Base-by-base conservation (phyloP, 2,329 filamentous ascomycete genomes). In the Trichophyton rubrum region DNA sequence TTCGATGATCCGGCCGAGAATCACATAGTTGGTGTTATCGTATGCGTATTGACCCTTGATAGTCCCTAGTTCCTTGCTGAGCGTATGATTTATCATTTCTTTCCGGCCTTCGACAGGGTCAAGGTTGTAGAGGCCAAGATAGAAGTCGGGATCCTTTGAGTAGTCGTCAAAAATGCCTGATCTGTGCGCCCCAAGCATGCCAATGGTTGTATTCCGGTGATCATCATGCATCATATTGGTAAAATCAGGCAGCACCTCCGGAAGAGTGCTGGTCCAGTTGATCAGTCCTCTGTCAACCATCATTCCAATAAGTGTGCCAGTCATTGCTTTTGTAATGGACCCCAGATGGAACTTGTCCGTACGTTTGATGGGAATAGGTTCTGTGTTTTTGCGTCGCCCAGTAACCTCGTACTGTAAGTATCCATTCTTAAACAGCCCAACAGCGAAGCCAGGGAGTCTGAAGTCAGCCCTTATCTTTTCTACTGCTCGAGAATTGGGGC, bases 21-120 rank as follows among this genome's bases (percentile, higher is more conserved):
- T 55, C 17, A 60, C 24, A 27, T 62, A 62, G 47, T 62, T 62
- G 33, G 59, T 58, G n/a, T 60, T 62, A 35, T 58, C 61, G 30
- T 62, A 62, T 33, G 38, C 43, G 24, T 58, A 60, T 58, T 60
- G 30, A 5, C 58, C 59, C n/a, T 13, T 41, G 8, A 27, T 40
- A 17, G 30, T 55, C 33, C 13, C 38, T 17, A 38, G 59, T 15
- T 53, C 3, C 30, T 60, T 51, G n/a, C 43, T 56, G 22, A 62
- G 53, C 22, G 60, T 43, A 30, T 56, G 61, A 8, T 43, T 38
- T 38, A 58, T 60, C 35, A 60, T 55, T 5, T 51, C 20, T 22
- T 47, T 30, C 33, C 61, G 49, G 1, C 61, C 61, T 3, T 62
- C 58, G 17, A 57, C 41, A 9, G 61, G 49, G 20, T 22, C 38